Base-by-base conservation (phyloP, 2,329 filamentous ascomycete species). In the Cladosporium cucumerinum region DNA sequence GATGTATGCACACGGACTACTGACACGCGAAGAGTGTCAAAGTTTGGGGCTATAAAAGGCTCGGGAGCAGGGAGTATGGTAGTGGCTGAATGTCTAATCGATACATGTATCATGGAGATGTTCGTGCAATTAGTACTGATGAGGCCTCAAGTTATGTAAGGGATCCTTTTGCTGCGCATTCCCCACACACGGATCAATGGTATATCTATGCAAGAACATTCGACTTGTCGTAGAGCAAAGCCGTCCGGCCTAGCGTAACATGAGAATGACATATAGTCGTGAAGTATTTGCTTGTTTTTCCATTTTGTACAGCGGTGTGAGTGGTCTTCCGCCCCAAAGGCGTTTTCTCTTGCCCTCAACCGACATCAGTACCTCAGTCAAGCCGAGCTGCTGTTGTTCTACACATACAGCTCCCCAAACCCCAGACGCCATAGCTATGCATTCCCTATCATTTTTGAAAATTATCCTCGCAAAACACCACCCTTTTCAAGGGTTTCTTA, bases 341-440 rank as follows among this genome's bases (percentile, higher is more conserved):
- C 26, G 28, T n/a, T 10, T 32, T 30, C 3, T 32, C 25, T 5
- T 32, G 8, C 6, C 21, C 21, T 39, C 30, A 32, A 18, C 48
- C 23, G 12, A 25, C 26, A 4, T 21, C 11, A 57, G 21, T 54
- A 54, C 30, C 48, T 51, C 54, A 57, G 54, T 36, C 54, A 57
- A 36, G 30, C 54, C 30, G 30, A 23, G 54, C 54, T 57, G 54
- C 32, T 34, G 30, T 55, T 55, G n/a, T 21, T 55, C 30, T 39
- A 18, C 34, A 39, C 34, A 39, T 39, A 6, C 34, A 57, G 32
- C n/a, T 57, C 23, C 54, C 54, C 30, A 36, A 62, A 52, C 60
- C 60, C 60, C 49, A 46, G 49, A 52, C 60, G 60, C 60, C 60
- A 32, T 52, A 62, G 60, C 60, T 62, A 62, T 62, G 60, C 60